Evolutionary conservation across 768 basidiomycete genomes (phyloP), one percentile per base, ranked within the genome.

Genomic region (Boletus rubropictus): DNA sequence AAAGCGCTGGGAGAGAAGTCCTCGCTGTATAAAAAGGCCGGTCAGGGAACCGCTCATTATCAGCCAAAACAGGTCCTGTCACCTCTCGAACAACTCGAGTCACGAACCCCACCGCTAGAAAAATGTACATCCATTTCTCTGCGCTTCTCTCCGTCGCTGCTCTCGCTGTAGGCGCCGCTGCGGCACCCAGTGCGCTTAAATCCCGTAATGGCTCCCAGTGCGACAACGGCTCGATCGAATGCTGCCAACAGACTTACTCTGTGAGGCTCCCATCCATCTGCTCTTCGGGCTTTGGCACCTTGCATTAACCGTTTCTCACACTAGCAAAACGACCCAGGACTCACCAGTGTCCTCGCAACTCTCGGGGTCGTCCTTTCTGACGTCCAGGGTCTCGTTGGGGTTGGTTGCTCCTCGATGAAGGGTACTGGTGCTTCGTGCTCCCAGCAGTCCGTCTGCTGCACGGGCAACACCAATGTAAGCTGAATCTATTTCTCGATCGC

Each of bases 401-500:
- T 43, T 0, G 5, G 7, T 10, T 61, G 59, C 32, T 11, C 14
- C n/a, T 42, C 52, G 0, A 12, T 48, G 37, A 42, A 33, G 0
- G 59, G 47, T 7, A 43, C 17, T 1, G 53, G 45, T 9, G 29
- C 46, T 1, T 1, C 15, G 1, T 60, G 59, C 29, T 28, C 34
- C 10, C 29, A 47, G 18, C 41, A 62, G 29, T 17, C 59, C 0
- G 53, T 61, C 25, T 60, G 59, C 20, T 60, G 59, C 42, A 44
- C 28, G 4, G 40, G 35, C 2, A 48, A 60, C 5, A 20, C 11
- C 3, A 52, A 37, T 7, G 59, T 60, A 12, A 52, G 56, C 25
- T 7, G 3, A 0, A 7, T 1, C 5, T 18, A 9, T 32, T 17
- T 22, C 5, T 8, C 20, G 29, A 7, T 2, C 1, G 4, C 21